Percentiles rank a stretch among this genome's conserved stretches.
phyloP scores from a whole-genome alignment of 305 asterid genomes.

The Vinca major region DNA sequence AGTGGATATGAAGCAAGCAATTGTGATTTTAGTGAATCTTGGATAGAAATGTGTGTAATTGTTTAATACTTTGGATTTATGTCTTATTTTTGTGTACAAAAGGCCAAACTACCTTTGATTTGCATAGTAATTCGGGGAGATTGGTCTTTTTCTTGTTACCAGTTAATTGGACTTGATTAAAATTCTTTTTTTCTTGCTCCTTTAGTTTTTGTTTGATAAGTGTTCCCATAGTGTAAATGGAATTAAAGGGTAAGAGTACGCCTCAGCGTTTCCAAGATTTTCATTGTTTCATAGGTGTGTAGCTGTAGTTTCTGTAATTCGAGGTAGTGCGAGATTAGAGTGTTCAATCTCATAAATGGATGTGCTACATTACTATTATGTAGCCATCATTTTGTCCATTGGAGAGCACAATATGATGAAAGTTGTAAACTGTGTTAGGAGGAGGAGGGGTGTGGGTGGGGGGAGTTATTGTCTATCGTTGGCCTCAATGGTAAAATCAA shows the following conservation, averaged over 20 bases:
- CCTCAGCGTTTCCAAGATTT: background rate
- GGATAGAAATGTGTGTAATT: background rate
- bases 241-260: background rate
- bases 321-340: background rate
- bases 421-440: too few relatives aligned
- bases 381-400: background rate
- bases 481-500: too few relatives aligned
- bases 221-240: background rate
- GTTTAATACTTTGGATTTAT: background rate
- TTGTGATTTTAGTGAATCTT: conserved; percentile 1
- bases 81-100: background rate
- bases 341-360: background rate
- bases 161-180: background rate
- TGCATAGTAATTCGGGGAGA: background rate
- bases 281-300: background rate
- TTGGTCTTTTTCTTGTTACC: background rate
- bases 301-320: background rate
- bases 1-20: background rate
- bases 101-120: background rate
- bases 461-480: too few relatives aligned
- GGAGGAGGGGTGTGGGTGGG: too few relatives aligned
- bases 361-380: background rate
- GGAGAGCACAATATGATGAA: too few relatives aligned
- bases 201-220: background rate
- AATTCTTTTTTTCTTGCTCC: background rate